These are phyloP conservation scores for Mucuna pruriens DNA, from an alignment of 306 rosid species.

Conservation along the genomic window DNA sequence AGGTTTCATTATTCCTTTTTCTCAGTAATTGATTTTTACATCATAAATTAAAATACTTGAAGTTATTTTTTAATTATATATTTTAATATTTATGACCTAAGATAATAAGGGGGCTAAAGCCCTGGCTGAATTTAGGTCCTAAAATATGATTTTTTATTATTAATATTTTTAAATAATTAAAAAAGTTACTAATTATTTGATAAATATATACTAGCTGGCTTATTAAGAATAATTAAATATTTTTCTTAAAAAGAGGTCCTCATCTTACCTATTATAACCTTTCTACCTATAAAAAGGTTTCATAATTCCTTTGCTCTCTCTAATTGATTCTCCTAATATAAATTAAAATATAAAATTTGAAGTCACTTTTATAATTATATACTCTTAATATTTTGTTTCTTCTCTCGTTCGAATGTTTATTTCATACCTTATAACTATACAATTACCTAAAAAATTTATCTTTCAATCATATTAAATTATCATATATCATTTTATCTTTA, in stretches of 20 bases:
- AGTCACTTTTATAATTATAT: too few species aligned
- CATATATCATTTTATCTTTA: too few species aligned
- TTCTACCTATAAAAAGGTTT: background rate
- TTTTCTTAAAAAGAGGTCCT: background rate
- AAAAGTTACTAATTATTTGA: background rate
- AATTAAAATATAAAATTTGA: too few species aligned
- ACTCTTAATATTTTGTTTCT: too few species aligned
- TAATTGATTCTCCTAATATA: background rate
- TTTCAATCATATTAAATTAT: too few species aligned
- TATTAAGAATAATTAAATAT: too few species aligned
- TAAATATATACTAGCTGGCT: background rate
- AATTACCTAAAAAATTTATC: too few species aligned
- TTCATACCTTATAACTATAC: too few species aligned
- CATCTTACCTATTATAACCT: background rate
- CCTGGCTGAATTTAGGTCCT: background rate
- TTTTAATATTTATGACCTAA: background rate
- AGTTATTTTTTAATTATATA: too few species aligned
- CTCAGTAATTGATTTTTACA: background rate
- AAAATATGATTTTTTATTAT: background rate
- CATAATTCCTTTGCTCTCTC: background rate
- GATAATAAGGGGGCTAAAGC: background rate
- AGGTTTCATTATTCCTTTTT: background rate
- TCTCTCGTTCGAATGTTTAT: too few species aligned
- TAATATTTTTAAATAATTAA: background rate
- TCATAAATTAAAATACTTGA: too few species aligned